Evolutionary conservation across 1,284 basidiomycete genomes (phyloP).

Genomic region (Sparassis latifolia): DNA sequence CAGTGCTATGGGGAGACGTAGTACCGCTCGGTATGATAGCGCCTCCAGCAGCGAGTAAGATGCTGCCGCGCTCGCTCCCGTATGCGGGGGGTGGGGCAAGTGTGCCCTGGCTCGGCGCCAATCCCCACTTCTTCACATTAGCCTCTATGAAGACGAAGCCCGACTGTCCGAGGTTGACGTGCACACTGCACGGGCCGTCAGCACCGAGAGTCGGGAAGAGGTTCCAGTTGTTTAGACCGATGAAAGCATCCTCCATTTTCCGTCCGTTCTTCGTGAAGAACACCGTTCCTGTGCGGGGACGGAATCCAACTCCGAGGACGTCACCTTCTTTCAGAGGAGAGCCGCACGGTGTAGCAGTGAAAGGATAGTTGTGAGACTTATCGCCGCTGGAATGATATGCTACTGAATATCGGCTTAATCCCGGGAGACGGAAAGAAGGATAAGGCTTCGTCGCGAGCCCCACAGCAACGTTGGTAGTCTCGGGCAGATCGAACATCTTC

Average conservation of each 20-base stretch:
- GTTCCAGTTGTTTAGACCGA: conserved; percentile 84
- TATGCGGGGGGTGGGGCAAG: conserved; percentile 94
- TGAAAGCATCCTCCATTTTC: conserved; percentile 90
- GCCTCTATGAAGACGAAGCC: conserved; percentile 98
- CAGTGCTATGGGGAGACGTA: conserved; percentile 34
- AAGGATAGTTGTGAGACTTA: conserved; percentile 97
- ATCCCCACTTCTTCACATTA: conserved; percentile 97
- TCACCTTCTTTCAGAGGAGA: conserved; percentile 88
- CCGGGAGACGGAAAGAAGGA: conserved; percentile 88
- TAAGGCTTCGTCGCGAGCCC: conserved; percentile 94
- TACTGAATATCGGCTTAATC: conserved; percentile 85
- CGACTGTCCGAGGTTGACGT: conserved; percentile 92
- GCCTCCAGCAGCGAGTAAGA: conserved; percentile 84
- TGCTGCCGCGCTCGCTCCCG: conserved; percentile 90
- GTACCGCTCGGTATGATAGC: conserved; percentile 40
- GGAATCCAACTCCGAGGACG: conserved; percentile 88
- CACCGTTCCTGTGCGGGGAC: conserved; percentile 90
- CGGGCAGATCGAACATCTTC: conserved; percentile 93
- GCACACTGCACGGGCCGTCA: conserved; percentile 89
- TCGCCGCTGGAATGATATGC: conserved; percentile 97
- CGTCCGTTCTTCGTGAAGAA: conserved; percentile 96
- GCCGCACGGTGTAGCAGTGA: conserved; percentile 84
- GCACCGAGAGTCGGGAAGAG: conserved; percentile 94
- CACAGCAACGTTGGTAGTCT: conserved; percentile 77
- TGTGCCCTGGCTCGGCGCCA: conserved; percentile 92